Conservation (phyloP, 2,329 filamentous ascomycete genomes). For the Fusarium haematococcum region DNA sequence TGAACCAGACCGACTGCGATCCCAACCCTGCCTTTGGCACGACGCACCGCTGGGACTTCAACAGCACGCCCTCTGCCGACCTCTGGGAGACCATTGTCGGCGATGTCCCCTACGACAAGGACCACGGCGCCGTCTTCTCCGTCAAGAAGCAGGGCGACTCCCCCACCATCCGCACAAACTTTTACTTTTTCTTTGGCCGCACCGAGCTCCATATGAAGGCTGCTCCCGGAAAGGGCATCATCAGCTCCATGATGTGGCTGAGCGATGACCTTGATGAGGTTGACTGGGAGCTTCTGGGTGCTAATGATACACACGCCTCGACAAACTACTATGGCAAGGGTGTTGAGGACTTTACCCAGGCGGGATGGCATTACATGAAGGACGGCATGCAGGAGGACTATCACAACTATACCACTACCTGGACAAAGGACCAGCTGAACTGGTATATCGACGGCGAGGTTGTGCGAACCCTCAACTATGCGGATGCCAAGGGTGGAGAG, state of each 20-base stretch:
- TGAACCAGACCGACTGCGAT: constrained; percentile 74
- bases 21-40: constrained; percentile 78
- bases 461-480: constrained; percentile 72
- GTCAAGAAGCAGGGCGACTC: constrained; percentile 78
- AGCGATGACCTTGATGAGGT: constrained; percentile 89
- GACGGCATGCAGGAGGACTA: constrained; percentile 68
- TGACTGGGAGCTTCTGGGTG: constrained; percentile 86
- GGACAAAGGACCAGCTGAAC: constrained; percentile 74
- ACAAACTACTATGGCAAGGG: constrained; percentile 88
- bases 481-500: constrained; percentile 70
- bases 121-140: constrained; percentile 77
- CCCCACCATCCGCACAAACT: constrained; percentile 81
- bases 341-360: constrained; percentile 71
- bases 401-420: constrained; percentile 82
- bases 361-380: constrained; percentile 66
- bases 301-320: constrained; percentile 70
- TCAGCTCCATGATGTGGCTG: constrained; percentile 85
- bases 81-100: constrained; percentile 79
- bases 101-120: constrained; percentile 68
- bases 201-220: constrained; percentile 84
- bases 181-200: constrained; percentile 88
- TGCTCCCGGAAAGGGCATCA: constrained; percentile 78
- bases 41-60: constrained; percentile 73
- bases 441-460: constrained; percentile 77
- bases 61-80: constrained; percentile 66